Base-by-base conservation (phyloP, 2,329 filamentous ascomycete species). In the Arthrobotrys sphaeroides region DNA sequence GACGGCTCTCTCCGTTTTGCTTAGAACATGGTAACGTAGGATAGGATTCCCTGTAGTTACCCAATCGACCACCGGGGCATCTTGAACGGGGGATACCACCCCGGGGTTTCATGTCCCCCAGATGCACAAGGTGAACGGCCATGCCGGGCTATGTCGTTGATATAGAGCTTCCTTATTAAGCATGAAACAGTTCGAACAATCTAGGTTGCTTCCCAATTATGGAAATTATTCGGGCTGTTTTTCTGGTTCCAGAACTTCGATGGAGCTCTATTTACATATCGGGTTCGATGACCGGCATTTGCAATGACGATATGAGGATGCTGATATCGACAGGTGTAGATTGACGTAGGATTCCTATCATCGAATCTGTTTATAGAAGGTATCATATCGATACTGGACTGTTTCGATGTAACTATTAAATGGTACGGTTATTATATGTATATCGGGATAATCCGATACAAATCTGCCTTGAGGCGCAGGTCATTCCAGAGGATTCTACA, bases 191-290 rank as follows among this genome's bases (percentile, higher is more conserved):
- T 20, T n/a, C 24, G 13, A 55, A 22, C 24, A 5, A n/a, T n/a
- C 31, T n/a, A 40, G 31, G 53, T 45, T 43, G 16, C 43, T 3
- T 36, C 40, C 24, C 38, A 10, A n/a, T 55, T 55, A 22, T 70
- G 38, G 45, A 55, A 70, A 62, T 49, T 62, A 62, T 62, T 59
- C 55, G 60, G 60, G 62, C 13, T 22, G 18, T 61, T 51, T n/a
- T n/a, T 53, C 31, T 22, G n/a, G 45, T 53, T 69, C 22, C 12
- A 62, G 45, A 49, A 70, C 13, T 43, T 62, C 38, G 22, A 42
- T 62, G 45, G 66, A 70, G 66, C 66, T 70, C 66, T 69, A 59
- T 55, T 70, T 43, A 62, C 45, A 12, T 62, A 31, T 33, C 26
- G 18, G 16, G 20, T 3, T 28, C 36, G 26, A 40, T 1, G 26